Evolutionary conservation across 306 rosid genomes (phyloP), one percentile per base, ranked within the genome.

Genomic region (Hippophae gyantsensis): DNA sequence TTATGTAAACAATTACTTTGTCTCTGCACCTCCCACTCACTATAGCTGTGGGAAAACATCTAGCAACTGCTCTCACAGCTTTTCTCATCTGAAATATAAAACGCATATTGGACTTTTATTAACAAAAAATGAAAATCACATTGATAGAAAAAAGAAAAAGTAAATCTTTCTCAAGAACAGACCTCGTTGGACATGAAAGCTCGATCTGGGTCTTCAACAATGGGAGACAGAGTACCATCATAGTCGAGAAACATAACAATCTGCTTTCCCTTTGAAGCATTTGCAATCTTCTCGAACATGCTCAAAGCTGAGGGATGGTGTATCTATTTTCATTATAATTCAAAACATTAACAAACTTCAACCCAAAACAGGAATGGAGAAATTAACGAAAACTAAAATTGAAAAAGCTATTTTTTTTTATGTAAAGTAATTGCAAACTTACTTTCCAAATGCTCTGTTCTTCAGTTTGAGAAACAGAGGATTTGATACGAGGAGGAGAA

Each of bases 201-300:
- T 71, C 68, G 69, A 66, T 92, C 98, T 4, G 98, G 98, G 69
- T 92, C 86, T 49, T 85, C 61, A 38, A 92, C 98, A 54, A 92
- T 92, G 1, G 89, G 98, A 7, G 98, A 85, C 13, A 92, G 98
- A 47, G 98, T 92, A 13, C 98, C 98, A 69, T 92, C 98, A 3
- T 92, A 92, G 76, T 92, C 98, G 32, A 92, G 84, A 72, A 92
- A 92, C 75, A 85, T 60, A 12, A 85, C 86, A n/a, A 87, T 75
- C 60, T 85, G 75, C 48, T 87, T 92, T 13, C 95, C 93, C 72
- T 70, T 76, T 1, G 89, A 63, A 54, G 69, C 81, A 2, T 63
- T 64, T 42, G 65, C 61, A 42, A 92, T 85, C 76, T 80, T 62
- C 47, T 78, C 93, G 65, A 92, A 85, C 76, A 72, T 70, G 57